Percentiles rank a stretch among this genome's conserved stretches.
Conservation (phyloP, 495 filamentous ascomycete genomes). For the Annulohypoxylon nitens region DNA sequence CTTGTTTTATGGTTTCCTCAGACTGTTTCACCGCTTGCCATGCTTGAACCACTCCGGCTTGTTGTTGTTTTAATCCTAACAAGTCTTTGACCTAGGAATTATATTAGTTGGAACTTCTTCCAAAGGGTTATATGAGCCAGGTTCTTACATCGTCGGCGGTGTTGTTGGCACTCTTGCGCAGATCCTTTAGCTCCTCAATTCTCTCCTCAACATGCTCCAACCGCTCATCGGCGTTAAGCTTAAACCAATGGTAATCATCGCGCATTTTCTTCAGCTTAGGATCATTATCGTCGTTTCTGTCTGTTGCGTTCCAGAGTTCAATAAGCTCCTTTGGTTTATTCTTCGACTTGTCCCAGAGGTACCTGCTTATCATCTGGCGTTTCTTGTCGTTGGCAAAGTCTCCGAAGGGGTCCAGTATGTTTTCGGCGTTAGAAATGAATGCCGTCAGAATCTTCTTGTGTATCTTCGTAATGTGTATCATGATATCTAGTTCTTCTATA, state of each 20-base stretch:
- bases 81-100: slow-evolving; percentile 58
- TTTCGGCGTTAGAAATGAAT: slow-evolving; percentile 68
- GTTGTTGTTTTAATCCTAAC: slow-evolving; percentile 72
- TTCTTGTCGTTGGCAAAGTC: slow-evolving; percentile 28
- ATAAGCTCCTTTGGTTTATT: not conserved
- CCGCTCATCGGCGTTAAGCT: slow-evolving; percentile 44
- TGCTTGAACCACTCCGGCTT: slow-evolving; percentile 71
- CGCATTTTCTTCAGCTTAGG: slow-evolving; percentile 9
- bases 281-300: slow-evolving; percentile 1
- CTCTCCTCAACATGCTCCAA: slow-evolving; percentile 33
- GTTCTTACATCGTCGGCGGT: slow-evolving; percentile 48
- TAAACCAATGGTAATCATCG: slow-evolving; percentile 48
- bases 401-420: slow-evolving; percentile 48
- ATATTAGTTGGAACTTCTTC: slow-evolving; percentile 26
- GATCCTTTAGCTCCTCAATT: slow-evolving; percentile 49
- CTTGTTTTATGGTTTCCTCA: slow-evolving; percentile 69
- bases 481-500: slow-evolving; percentile 79
- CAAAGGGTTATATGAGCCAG: not conserved
- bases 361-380: slow-evolving; percentile 5
- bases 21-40: slow-evolving; percentile 69
- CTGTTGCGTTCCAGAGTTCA: not conserved
- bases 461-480: slow-evolving; percentile 69
- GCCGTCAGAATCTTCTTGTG: slow-evolving; percentile 69
- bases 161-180: slow-evolving; percentile 45
- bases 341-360: slow-evolving; percentile 12